phyloP scores from a whole-genome alignment of 495 filamentous ascomycete genomes.

The Penicillium samsonianum region DNA sequence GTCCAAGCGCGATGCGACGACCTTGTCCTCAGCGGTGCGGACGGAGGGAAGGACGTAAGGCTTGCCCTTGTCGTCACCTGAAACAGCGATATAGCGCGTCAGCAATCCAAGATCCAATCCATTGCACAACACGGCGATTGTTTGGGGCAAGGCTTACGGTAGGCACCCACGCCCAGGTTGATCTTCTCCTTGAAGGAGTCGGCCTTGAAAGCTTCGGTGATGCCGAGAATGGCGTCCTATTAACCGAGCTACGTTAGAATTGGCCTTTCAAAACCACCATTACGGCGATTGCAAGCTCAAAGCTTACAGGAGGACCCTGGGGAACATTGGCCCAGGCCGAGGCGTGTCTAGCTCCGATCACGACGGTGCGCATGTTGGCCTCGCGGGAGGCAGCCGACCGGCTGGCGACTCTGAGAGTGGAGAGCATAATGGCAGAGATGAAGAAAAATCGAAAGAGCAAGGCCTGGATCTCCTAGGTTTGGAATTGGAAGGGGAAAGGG shows the following conservation, averaged over 20 bases:
- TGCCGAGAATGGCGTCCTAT: constrained; percentile 84
- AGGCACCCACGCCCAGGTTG: constrained; percentile 77
- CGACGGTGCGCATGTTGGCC: constrained; percentile 48
- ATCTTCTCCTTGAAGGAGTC: constrained; percentile 91
- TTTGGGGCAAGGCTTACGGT: constrained; percentile 42
- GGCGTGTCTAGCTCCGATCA: constrained; percentile 62
- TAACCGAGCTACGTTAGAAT: constrained; percentile 32
- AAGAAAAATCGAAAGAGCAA: constrained; percentile 18
- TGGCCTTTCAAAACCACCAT: constrained; percentile 4
- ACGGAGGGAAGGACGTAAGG: constrained; percentile 97
- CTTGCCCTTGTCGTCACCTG: constrained; percentile 91
- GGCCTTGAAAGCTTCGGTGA: constrained; percentile 99
- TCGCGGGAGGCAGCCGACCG: constrained; percentile 53
- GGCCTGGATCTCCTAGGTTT: constrained; percentile 18
- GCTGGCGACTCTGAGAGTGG: constrained; percentile 56
- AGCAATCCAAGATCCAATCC: constrained; percentile 7
- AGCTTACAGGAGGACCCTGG: constrained; percentile 88
- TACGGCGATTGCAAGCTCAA: neutral
- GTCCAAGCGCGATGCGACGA: constrained; percentile 74
- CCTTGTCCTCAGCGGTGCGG: constrained; percentile 80
- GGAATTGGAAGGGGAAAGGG: constrained; percentile 25
- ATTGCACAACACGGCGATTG: constrained; percentile 3
- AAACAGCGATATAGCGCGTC: neutral
- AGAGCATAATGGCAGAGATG: constrained; percentile 49
- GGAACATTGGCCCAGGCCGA: constrained; percentile 89